These are phyloP conservation scores for Hanseniaspora lachancei DNA, from an alignment of 805 yeast species.

Conservation along the genomic window DNA sequence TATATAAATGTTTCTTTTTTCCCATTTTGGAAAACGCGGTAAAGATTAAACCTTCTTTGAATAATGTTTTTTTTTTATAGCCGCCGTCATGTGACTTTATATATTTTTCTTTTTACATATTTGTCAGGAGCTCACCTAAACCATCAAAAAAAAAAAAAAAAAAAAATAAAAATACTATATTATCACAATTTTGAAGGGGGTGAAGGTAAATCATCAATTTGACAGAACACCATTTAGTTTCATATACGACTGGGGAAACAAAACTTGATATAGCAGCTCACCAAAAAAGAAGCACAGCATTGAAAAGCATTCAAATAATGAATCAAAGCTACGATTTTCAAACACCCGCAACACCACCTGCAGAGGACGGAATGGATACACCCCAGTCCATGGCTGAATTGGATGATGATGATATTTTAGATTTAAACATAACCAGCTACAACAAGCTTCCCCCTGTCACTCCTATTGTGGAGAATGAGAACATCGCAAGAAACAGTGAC, in stretches of 20 bases:
- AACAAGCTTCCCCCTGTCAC: constrained; percentile 4
- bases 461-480: background rate
- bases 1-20: background rate
- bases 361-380: constrained; percentile 11
- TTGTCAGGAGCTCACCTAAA: background rate
- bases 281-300: background rate
- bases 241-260: too few relatives aligned
- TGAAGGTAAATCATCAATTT: too few relatives aligned
- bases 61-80: background rate
- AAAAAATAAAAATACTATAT: too few relatives aligned
- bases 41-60: background rate
- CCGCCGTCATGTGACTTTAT: background rate
- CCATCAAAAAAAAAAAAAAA: background rate
- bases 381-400: constrained; percentile 11
- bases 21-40: background rate
- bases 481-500: background rate
- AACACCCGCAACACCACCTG: constrained; percentile 13
- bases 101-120: background rate
- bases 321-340: background rate
- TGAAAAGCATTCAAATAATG: background rate
- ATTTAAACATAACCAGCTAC: constrained; percentile 7
- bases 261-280: background rate
- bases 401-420: constrained; percentile 12
- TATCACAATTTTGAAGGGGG: too few relatives aligned
- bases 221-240: too few relatives aligned